Evolutionary conservation across 768 basidiomycete genomes (phyloP).

Genomic region (Amyloporia xantha): DNA sequence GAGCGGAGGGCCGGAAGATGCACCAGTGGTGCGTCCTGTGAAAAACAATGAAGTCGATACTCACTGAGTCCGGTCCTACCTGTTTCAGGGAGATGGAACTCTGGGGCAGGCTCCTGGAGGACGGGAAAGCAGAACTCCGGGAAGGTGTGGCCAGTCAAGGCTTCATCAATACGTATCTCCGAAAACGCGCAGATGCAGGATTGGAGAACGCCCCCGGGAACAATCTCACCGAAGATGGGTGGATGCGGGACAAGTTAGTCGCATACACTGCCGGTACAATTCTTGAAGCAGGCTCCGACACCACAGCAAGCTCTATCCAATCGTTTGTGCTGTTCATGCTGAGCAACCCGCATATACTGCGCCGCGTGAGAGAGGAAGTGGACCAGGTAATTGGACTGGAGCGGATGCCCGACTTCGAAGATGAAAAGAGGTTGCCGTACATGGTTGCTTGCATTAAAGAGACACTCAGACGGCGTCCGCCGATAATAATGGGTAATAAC

Average conservation of each 20-base stretch:
- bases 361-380: conserved; percentile 57
- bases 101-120: not conserved
- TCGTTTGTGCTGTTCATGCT: conserved; percentile 21
- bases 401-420: conserved; percentile 48
- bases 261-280: conserved; percentile 24
- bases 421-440: conserved; percentile 46
- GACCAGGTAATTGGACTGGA: conserved; percentile 45
- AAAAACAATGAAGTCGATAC: not conserved
- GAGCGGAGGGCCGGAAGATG: conserved; percentile 20
- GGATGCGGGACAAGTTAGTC: conserved; percentile 25
- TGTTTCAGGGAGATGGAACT: conserved; percentile 2
- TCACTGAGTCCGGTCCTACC: too few relatives aligned
- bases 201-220: conserved; percentile 20
- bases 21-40: conserved; percentile 19
- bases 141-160: not conserved
- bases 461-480: conserved; percentile 6
- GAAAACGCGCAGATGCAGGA: conserved; percentile 17
- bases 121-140: not conserved
- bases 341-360: conserved; percentile 15
- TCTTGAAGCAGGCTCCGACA: conserved; percentile 27
- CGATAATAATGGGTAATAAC: not conserved
- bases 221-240: conserved; percentile 23
- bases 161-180: conserved; percentile 1
- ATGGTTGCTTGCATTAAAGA: conserved; percentile 47
- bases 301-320: conserved; percentile 22